Base-by-base conservation (phyloP, 2,329 filamentous ascomycete species). In the Pseudocercospora crystallina region DNA sequence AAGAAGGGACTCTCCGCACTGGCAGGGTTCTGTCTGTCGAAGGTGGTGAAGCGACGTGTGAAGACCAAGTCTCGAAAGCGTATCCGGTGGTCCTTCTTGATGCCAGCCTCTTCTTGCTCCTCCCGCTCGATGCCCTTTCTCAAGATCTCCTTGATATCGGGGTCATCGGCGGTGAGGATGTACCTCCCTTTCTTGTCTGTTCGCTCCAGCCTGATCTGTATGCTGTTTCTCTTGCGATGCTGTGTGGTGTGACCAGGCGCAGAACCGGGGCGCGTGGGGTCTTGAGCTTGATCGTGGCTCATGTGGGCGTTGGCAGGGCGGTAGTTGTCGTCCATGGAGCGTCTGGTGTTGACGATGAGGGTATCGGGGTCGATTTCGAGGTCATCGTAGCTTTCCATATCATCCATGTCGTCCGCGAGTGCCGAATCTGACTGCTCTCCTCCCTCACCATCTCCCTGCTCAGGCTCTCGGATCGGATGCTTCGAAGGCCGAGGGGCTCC, bases 21-120 rank as follows among this genome's bases (percentile, higher is more conserved):
- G 1, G 73, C 72, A 5, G 79, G 76, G 62, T 90, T 90, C 57
- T 87, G 83, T 9, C 84, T 78, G 67, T 91, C 87, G 66, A 91
- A 90, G 0, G 84, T 79, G 5, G 85, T 87, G 61, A 89, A 87
- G 54, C 85, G 83, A 17, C 81, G 76, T 0, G 85, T 89, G 64
- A 90, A 91, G 44, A 88, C 80, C 38, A 89, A 71, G 61, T 86
- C 76, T 48, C 76, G 68, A 38, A 79, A 71, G 11, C 69, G 69
- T 30, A 62, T 66, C 15, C 73, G 70, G 10, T 58, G 54, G 40
- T 67, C 69, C 51, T 69, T 71, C 5, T 64, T 62, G 29, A 46
- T 46, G 10, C 39, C 47, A 9, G 62, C 59, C 34, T 56, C 53
- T 10, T 66, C 67, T 11, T 59, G 60, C 33, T 70, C 69, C 47